phyloP scores from a whole-genome alignment of 192 early-diverging fungal genomes.

The Rhizophagus sp. region DNA sequence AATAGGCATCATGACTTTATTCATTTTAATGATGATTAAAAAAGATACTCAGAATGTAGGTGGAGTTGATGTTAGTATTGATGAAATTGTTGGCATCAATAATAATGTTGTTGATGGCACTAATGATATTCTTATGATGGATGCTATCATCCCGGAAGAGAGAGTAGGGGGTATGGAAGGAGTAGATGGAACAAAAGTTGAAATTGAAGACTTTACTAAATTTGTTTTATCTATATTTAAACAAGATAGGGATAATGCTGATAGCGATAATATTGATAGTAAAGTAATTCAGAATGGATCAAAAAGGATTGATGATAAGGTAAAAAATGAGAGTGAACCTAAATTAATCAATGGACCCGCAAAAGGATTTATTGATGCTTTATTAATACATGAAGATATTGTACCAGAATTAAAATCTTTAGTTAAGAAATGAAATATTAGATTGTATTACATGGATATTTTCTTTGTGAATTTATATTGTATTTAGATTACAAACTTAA shows the following conservation, averaged over 20 bases:
- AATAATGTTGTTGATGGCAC: too few relatives aligned
- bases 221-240: conserved; percentile 10
- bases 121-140: too few relatives aligned
- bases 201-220: conserved; percentile 11
- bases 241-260: too few relatives aligned
- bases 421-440: too few relatives aligned
- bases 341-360: conserved; percentile 4
- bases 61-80: too few relatives aligned
- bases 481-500: too few relatives aligned
- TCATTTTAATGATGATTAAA: not conserved
- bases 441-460: too few relatives aligned
- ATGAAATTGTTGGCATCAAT: too few relatives aligned
- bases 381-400: not conserved
- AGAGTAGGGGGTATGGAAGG: too few relatives aligned
- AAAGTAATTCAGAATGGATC: not conserved
- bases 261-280: not conserved
- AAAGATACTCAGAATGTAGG: not conserved
- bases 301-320: not conserved
- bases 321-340: not conserved
- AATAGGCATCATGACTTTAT: conserved; percentile 6
- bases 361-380: conserved; percentile 23
- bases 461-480: too few relatives aligned
- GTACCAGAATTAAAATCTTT: not conserved
- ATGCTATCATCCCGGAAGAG: too few relatives aligned
- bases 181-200: not conserved